Evolutionary conservation across 1,139 yeast genomes (phyloP).

Genomic region (Yamadazyma jaroonii): DNA sequence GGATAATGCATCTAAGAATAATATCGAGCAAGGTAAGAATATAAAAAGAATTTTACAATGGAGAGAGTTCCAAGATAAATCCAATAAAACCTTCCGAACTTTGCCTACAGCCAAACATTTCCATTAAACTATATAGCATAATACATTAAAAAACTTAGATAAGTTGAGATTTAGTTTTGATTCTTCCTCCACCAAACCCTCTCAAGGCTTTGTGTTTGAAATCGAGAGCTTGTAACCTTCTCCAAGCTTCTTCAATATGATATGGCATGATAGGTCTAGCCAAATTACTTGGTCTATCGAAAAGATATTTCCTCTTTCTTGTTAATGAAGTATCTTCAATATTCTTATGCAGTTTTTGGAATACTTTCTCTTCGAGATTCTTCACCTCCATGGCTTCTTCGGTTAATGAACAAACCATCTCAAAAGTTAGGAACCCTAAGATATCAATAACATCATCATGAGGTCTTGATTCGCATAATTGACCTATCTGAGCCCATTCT

Average conservation of each 20-base stretch:
- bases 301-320: conserved; percentile 58
- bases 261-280: conserved; percentile 78
- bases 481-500: conserved; percentile 93
- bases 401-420: conserved; percentile 90
- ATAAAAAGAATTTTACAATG: conserved; percentile 31
- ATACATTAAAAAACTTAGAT: conserved; percentile 21
- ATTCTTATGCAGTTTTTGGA: conserved; percentile 30
- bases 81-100: conserved; percentile 13
- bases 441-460: conserved; percentile 97
- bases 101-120: conserved; percentile 5
- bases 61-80: conserved; percentile 33
- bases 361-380: conserved; percentile 55
- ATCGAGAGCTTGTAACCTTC: conserved; percentile 66
- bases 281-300: conserved; percentile 89
- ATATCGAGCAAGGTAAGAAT: conserved; percentile 18
- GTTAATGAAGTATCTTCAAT: conserved; percentile 18
- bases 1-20: conserved; percentile 14
- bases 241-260: conserved; percentile 91
- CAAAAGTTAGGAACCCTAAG: conserved; percentile 91
- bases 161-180: conserved; percentile 40
- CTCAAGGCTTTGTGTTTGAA: conserved; percentile 65
- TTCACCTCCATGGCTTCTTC: conserved; percentile 88
- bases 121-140: conserved; percentile 3
- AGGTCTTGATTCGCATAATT: conserved; percentile 84
- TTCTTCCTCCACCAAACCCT: conserved; percentile 73